Evolutionary conservation across 257 asterid genomes (phyloP), one percentile per base, ranked within the genome.

Genomic region (Verbena officinalis): DNA sequence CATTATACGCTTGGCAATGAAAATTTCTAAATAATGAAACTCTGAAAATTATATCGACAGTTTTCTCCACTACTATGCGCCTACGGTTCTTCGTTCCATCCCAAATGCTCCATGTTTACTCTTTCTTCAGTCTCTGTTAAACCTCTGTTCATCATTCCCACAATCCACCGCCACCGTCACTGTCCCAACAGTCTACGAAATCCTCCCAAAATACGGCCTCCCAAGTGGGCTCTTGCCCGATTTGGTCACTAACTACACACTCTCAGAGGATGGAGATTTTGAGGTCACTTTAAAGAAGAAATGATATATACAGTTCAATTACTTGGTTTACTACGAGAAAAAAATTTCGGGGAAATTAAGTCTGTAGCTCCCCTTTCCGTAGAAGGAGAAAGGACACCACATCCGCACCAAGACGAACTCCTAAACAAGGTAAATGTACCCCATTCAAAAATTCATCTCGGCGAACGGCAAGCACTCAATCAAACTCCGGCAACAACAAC

Each of bases 161-260:
- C 21, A 40, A 9, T 34, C 59, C n/a, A n/a, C n/a, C n/a, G 12
- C 7, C 65, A 39, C 7, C 64, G n/a, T n/a, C n/a, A n/a, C n/a
- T n/a, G 57, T 36, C 62, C 93, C 84, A 8, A 73, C 97, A 9
- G 84, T 84, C 11, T 90, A 81, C 77, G 89, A 93, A 42, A 67
- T 86, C 51, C 94, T 93, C 60, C 81, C 76, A 0, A 38, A 59
- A 48, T 93, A 36, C 79, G 87, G 90, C 23, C 96, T 93, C 49
- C 97, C 99, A 48, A 77, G 84, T 54, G 97, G 99, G 56, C 93
- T 90, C 24, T 64, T 93, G 49, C 97, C 97, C 3, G 92, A 86
- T 70, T 84, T 92, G 0, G 99, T 93, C 51, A 75, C 58, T 34
- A 78, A 81, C 64, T 90, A 87, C 80, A 75, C 81, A 5, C 80